A percentile compares a stretch with the other conserved stretches of the same genome.
Conservation (phyloP, 805 yeast genomes). For the Candida xyloterini region DNA sequence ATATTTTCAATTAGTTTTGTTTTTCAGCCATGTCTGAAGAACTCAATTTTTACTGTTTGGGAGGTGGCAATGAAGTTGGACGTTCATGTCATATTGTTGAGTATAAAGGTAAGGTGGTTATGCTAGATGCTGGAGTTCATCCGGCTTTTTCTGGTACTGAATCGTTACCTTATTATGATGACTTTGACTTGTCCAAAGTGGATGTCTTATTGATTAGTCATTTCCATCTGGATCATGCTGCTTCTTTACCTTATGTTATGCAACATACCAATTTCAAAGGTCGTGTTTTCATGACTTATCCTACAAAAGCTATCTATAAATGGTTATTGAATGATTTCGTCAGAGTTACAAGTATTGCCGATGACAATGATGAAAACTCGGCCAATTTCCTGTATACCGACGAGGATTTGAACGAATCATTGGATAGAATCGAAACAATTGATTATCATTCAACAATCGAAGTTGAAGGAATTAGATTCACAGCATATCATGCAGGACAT, state of each 20-base stretch:
- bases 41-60: conserved; percentile 79
- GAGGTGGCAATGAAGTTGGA: conserved; percentile 99
- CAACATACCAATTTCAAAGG: conserved; percentile 94
- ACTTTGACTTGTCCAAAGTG: conserved; percentile 82
- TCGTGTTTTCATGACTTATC: conserved; percentile 97
- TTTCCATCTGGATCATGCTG: conserved; percentile 97
- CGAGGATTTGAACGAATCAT: conserved; percentile 83
- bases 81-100: conserved; percentile 91
- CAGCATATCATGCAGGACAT: conserved; percentile 99
- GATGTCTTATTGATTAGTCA: conserved; percentile 88
- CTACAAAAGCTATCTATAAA: conserved; percentile 95
- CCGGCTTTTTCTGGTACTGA: conserved; percentile 91
- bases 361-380: conserved; percentile 43
- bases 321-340: conserved; percentile 96
- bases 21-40: conserved; percentile 22
- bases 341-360: conserved; percentile 68
- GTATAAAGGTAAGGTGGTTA: conserved; percentile 89
- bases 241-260: conserved; percentile 96
- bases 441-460: conserved; percentile 96
- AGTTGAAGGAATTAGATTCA: conserved; percentile 89
- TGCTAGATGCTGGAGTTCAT: conserved; percentile 98
- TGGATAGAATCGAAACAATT: conserved; percentile 87
- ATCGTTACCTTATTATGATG: conserved; percentile 93
- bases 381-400: conserved; percentile 67
- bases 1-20: background rate